A percentile compares a stretch with the other conserved stretches of the same genome.
phyloP scores from a whole-genome alignment of 352 stramenopile genomes.

The Aphanomyces invadans region DNA sequence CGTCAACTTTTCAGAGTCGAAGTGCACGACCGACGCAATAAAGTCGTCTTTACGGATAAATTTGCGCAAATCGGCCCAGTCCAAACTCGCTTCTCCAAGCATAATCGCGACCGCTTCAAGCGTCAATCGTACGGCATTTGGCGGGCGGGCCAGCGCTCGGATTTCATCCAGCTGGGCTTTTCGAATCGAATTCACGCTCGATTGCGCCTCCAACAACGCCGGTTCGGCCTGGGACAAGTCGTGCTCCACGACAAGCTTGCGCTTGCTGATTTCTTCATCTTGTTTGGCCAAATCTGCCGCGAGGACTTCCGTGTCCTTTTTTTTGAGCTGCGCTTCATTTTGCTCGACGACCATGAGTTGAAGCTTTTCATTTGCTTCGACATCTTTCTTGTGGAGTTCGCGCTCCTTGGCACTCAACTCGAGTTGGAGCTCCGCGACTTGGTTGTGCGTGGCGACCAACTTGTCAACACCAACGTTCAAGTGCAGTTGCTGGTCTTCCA shows the following conservation, averaged over 20 bases:
- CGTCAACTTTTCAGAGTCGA: slow-evolving; percentile 96
- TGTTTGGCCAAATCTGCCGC: slow-evolving; percentile 91
- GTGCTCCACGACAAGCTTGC: slow-evolving; percentile 92
- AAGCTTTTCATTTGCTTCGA: slow-evolving; percentile 96
- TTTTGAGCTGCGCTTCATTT: slow-evolving; percentile 95
- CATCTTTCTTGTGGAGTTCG: slow-evolving; percentile 94
- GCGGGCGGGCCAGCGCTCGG: slow-evolving; percentile 91
- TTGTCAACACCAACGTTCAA: slow-evolving; percentile 98
- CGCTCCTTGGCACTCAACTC: slow-evolving; percentile 91
- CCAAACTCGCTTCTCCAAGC: slow-evolving; percentile 93
- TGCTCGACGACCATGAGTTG: slow-evolving; percentile 99
- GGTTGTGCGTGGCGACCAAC: slow-evolving; percentile 95
- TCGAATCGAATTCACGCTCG: slow-evolving; percentile 96
- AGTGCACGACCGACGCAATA: slow-evolving; percentile 98
- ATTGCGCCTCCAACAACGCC: slow-evolving; percentile 93
- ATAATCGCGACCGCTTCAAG: slow-evolving; percentile 97
- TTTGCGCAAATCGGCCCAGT: slow-evolving; percentile 97
- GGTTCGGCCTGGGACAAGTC: slow-evolving; percentile 98
- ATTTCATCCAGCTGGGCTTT: slow-evolving; percentile 99
- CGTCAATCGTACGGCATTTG: slow-evolving; percentile 94
- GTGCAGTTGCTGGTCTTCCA: slow-evolving; percentile 97
- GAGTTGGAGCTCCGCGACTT: slow-evolving; percentile 89
- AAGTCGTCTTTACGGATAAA: slow-evolving; percentile 97
- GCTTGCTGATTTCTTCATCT: slow-evolving; percentile 92
- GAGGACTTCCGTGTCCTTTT: slow-evolving; percentile 94